Conservation (phyloP, 768 basidiomycete species). For the Lentinula aciculospora region DNA sequence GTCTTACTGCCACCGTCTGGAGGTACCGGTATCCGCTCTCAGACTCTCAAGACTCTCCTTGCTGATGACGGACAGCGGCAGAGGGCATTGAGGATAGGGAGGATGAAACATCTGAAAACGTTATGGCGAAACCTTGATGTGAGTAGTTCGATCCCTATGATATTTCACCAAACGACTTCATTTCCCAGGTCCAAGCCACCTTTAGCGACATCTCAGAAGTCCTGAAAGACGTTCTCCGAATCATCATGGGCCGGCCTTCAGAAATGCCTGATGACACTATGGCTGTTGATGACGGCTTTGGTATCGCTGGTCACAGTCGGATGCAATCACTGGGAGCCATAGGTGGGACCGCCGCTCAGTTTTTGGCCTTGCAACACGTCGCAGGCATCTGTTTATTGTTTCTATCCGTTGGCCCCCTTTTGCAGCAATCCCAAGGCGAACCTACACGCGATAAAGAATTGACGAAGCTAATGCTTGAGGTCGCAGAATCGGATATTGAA, state of each 20-base stretch:
- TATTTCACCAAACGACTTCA: not conserved
- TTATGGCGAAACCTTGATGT: constrained; percentile 74
- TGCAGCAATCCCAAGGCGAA: constrained; percentile 55
- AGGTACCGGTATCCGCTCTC: constrained; percentile 59
- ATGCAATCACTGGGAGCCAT: constrained; percentile 22
- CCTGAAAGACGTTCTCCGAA: constrained; percentile 37
- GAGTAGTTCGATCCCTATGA: constrained; percentile 17
- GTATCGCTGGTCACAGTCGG: constrained; percentile 34
- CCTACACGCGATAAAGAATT: constrained; percentile 59
- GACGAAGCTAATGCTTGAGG: constrained; percentile 43
- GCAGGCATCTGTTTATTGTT: constrained; percentile 53
- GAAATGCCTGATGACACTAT: constrained; percentile 16
- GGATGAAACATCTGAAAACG: constrained; percentile 42
- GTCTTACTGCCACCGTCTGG: constrained; percentile 41
- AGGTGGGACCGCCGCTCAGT: constrained; percentile 11
- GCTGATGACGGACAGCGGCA: constrained; percentile 8
- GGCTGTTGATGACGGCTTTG: constrained; percentile 45
- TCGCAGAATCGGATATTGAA: constrained; percentile 33
- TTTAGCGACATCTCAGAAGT: constrained; percentile 21
- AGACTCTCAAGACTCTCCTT: constrained; percentile 36
- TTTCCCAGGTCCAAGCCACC: constrained; percentile 47
- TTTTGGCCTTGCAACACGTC: constrained; percentile 26
- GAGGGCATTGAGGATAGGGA: constrained; percentile 13
- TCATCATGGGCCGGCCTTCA: constrained; percentile 23
- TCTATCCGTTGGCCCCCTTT: constrained; percentile 54